Evolutionary conservation across 306 rosid species (phyloP), one percentile per base, ranked within the genome.

Genomic region (Lathyrus tuberosus): DNA sequence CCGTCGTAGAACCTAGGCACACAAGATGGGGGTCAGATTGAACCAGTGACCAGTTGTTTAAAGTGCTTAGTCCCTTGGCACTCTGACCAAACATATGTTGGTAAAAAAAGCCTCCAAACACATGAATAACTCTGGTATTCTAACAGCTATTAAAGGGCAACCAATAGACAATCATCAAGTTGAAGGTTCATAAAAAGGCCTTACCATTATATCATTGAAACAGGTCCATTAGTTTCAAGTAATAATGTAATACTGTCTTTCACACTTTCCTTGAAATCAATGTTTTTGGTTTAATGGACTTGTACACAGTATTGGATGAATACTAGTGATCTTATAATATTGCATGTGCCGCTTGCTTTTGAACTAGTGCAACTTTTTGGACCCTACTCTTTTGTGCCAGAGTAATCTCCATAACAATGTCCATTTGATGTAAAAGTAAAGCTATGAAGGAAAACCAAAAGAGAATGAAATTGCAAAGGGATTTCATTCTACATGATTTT

Each of bases 231-330:
- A 56, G 40, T 53, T 73, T 73, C 72, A 53, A 15, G 65, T 60
- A 10, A 33, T 17, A 14, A 61, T 53, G n/a, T 43, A 16, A 28
- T 61, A 17, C 12, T 48, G 12, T 16, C 24, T 17, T 49, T 49
- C 2, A 17, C 56, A 16, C 61, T 52, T 51, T 44, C 33, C 46
- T 20, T 12, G 15, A 42, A 73, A 43, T 40, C 18, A 43, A 30
- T 64, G 44, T 40, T 54, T 69, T 56, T 18, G 52, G 60, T 62
- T 63, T 59, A 46, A 38, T 56, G 48, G 33, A 47, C 71, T 78
- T 72, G 0, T 30, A 62, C 14, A 15, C 59, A 68, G 56, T 9
- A 41, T 41, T 69, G 10, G 49, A 18, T 69, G 57, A 17, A 41
- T 31, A 60, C 24, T 7, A 31, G 18, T 33, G 61, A 72, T 49